A percentile compares a stretch with the other conserved stretches of the same genome.
Conservation (phyloP, 768 basidiomycete species). For the Boletus reticuloceps region DNA sequence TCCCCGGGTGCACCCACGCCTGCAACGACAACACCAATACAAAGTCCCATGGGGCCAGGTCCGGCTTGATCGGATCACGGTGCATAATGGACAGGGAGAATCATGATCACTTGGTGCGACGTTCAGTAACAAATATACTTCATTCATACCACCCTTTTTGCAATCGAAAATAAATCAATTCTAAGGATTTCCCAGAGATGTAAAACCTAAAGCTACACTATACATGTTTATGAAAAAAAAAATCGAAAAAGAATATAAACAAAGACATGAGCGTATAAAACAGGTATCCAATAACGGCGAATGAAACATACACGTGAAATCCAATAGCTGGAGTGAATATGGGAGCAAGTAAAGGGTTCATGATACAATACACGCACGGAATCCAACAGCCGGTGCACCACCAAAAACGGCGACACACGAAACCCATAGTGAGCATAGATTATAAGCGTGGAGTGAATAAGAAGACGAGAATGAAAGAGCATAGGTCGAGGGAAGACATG, state of each 20-base stretch:
- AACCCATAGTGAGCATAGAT: conserved; percentile 1
- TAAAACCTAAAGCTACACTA: neutral
- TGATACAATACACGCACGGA: conserved; percentile 11
- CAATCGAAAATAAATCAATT: neutral
- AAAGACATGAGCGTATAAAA: neutral
- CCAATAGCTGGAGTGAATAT: neutral
- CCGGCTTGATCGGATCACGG: no score
- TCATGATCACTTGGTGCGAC: no score
- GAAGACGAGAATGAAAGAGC: neutral
- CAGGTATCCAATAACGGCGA: conserved; percentile 5
- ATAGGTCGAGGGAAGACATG: neutral
- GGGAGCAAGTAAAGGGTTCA: neutral
- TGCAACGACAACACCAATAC: no score
- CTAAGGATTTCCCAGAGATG: neutral
- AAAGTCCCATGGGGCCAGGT: no score
- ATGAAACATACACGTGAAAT: neutral
- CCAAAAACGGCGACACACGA: neutral
- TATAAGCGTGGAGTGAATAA: neutral
- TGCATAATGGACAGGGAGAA: no score
- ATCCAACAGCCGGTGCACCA: conserved; percentile 4
- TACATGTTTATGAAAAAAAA: neutral
- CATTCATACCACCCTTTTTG: no score
- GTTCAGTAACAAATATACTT: no score
- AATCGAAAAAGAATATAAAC: neutral
- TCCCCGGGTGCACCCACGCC: no score